Evolutionary conservation across 2,329 filamentous ascomycete genomes (phyloP).

Genomic region (Trichoderma koningii): DNA sequence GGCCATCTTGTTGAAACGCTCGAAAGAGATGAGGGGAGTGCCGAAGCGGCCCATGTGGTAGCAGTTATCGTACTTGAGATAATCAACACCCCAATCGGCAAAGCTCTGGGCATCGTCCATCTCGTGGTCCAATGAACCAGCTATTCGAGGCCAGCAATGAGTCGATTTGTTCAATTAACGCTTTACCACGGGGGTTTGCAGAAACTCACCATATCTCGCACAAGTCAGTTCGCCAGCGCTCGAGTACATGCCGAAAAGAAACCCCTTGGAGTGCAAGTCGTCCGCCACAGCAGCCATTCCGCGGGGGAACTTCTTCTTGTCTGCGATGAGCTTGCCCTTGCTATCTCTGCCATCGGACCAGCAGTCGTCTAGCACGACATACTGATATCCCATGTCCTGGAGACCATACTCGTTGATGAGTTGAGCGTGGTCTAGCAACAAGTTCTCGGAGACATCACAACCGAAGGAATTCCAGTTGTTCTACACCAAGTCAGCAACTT

Average conservation of each 20-base stretch:
- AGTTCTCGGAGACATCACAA: constrained; percentile 29
- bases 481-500: constrained; percentile 10
- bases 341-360: constrained; percentile 37
- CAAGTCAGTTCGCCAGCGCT: constrained; percentile 52
- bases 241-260: constrained; percentile 45
- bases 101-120: constrained; percentile 54
- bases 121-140: constrained; percentile 55
- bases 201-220: constrained; percentile 36
- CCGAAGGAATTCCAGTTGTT: constrained; percentile 26
- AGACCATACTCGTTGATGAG: constrained; percentile 35
- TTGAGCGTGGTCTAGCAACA: constrained; percentile 30
- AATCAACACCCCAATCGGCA: constrained; percentile 55
- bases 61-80: constrained; percentile 57
- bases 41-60: constrained; percentile 26
- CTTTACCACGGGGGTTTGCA: background rate
- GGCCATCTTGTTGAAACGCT: constrained; percentile 34
- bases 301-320: constrained; percentile 42
- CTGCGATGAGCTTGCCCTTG: constrained; percentile 36
- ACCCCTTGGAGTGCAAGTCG: constrained; percentile 40
- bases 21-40: constrained; percentile 23
- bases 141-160: background rate
- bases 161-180: constrained; percentile 14
- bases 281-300: constrained; percentile 42
- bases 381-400: constrained; percentile 36
- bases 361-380: constrained; percentile 41